Percentiles rank a stretch among this genome's conserved stretches.
phyloP scores from a whole-genome alignment of 805 yeast genomes.

The Metschnikowia orientalis region DNA sequence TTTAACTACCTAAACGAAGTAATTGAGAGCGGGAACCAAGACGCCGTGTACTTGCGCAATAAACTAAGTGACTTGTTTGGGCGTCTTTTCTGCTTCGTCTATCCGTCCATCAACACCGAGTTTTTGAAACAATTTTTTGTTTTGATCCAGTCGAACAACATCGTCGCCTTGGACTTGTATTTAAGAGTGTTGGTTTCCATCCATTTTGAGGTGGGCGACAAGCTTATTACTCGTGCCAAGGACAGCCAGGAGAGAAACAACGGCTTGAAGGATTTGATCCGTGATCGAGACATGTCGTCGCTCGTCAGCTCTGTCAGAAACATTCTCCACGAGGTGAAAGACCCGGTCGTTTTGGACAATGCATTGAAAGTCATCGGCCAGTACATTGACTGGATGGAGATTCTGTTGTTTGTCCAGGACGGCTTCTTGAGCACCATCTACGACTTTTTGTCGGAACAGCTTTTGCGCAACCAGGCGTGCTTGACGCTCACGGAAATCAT shows the following conservation, averaged over 20 bases:
- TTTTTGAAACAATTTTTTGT: conserved; percentile 31
- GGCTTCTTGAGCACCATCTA: conserved; percentile 56
- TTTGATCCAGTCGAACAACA: conserved; percentile 18
- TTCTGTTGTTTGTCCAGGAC: conserved; percentile 62
- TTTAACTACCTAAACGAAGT: conserved; percentile 40
- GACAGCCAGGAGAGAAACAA: conserved; percentile 61
- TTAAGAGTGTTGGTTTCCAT: conserved; percentile 67
- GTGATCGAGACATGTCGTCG: conserved; percentile 67
- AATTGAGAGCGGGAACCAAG: conserved; percentile 17
- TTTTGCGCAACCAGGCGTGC: conserved; percentile 56
- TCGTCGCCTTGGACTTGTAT: conserved; percentile 55
- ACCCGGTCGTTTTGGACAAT: conserved; percentile 46
- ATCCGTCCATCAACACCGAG: conserved; percentile 28
- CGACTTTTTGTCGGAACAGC: conserved; percentile 47
- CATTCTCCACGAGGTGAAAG: conserved; percentile 38
- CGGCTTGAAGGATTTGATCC: conserved; percentile 72
- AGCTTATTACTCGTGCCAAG: conserved; percentile 67
- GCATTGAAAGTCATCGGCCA: conserved; percentile 69
- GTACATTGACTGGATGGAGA: conserved; percentile 91
- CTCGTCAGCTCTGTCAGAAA: conserved; percentile 67
- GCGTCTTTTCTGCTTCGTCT: conserved; percentile 33
- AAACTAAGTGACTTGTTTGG: conserved; percentile 34
- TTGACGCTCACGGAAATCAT: conserved; percentile 59
- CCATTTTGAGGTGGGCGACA: conserved; percentile 93
- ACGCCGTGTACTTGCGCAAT: conserved; percentile 33